phyloP scores from a whole-genome alignment of 2,329 filamentous ascomycete genomes.

The Sarocladium oryzae region DNA sequence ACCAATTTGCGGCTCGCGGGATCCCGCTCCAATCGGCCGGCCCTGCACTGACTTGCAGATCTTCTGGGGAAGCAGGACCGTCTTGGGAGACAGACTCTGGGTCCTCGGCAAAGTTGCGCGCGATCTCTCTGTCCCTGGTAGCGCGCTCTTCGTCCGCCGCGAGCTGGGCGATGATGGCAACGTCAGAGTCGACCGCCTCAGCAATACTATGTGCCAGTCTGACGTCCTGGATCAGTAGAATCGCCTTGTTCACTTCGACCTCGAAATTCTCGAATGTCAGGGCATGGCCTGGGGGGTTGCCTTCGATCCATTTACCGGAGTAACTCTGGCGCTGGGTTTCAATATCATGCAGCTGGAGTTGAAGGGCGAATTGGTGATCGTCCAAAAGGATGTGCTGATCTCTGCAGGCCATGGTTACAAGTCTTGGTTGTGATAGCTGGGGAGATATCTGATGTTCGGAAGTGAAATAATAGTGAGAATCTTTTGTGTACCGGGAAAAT shows the following conservation, averaged over 20 bases:
- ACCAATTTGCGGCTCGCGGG: not conserved
- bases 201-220: conserved; percentile 12
- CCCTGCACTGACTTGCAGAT: not conserved
- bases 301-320: conserved; percentile 10
- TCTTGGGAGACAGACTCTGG: not conserved
- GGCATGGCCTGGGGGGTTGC: conserved; percentile 10
- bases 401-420: conserved; percentile 6
- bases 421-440: not conserved
- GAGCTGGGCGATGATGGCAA: conserved; percentile 7
- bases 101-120: not conserved
- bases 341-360: conserved; percentile 11
- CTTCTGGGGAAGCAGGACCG: not conserved
- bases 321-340: conserved; percentile 7
- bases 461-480: not conserved
- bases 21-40: conserved; percentile 3
- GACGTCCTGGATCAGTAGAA: conserved; percentile 7
- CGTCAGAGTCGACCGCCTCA: conserved; percentile 12
- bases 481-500: not conserved
- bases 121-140: conserved; percentile 2
- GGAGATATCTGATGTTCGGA: not conserved
- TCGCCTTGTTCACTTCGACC: conserved; percentile 9
- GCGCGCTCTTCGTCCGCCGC: conserved; percentile 4
- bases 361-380: conserved; percentile 8
- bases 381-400: not conserved
- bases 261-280: conserved; percentile 11